These are phyloP conservation scores for Pholiota molesta DNA, from an alignment of 768 basidiomycete genomes.

Conservation along the genomic window DNA sequence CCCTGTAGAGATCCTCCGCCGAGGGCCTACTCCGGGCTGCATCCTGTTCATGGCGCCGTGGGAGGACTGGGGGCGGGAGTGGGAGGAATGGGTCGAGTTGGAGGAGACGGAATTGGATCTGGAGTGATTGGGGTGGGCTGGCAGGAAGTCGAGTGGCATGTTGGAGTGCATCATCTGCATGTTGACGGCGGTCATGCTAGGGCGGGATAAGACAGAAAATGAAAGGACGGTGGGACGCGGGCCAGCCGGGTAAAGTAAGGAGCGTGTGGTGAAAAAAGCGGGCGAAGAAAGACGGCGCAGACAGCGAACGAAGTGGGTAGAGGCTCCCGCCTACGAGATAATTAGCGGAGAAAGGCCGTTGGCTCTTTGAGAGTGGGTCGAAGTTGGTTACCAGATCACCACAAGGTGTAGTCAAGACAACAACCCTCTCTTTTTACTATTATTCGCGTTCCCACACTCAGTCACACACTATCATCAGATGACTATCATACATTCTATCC, in stretches of 20 bases:
- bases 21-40: constrained; percentile 50
- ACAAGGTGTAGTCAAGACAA: constrained; percentile 46
- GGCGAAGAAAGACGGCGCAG: constrained; percentile 24
- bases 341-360: constrained; percentile 33
- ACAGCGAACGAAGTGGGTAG: constrained; percentile 27
- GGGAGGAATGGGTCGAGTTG: constrained; percentile 70
- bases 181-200: constrained; percentile 70
- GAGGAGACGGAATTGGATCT: constrained; percentile 82
- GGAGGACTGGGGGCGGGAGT: constrained; percentile 78
- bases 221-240: constrained; percentile 44
- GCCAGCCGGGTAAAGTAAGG: constrained; percentile 54
- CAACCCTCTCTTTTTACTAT: constrained; percentile 24
- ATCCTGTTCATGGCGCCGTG: constrained; percentile 62
- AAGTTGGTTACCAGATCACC: constrained; percentile 40
- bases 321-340: constrained; percentile 37
- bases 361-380: constrained; percentile 31
- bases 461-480: constrained; percentile 16
- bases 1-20: constrained; percentile 72
- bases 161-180: constrained; percentile 71
- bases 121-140: constrained; percentile 64
- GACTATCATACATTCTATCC: constrained; percentile 18
- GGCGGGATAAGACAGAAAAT: constrained; percentile 18
- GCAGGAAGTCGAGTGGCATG: constrained; percentile 74
- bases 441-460: constrained; percentile 21
- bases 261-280: neutral